phyloP scores from a whole-genome alignment of 1,284 basidiomycete species.

The Inonotus obliquus region DNA sequence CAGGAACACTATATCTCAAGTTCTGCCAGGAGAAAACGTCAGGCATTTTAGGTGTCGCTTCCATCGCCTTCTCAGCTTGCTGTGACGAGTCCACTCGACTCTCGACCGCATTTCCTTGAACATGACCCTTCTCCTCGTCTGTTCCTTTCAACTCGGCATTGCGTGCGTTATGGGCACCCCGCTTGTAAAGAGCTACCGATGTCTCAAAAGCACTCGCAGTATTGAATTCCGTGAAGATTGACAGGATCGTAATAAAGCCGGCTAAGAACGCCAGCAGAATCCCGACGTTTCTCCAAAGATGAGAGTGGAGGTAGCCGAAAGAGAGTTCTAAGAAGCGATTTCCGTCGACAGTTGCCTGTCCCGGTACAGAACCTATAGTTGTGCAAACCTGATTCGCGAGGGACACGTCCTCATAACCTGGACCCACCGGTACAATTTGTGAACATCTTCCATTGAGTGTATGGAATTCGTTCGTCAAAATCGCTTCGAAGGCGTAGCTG shows the following conservation, averaged over 20 bases:
- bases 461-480: conserved; percentile 52
- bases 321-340: conserved; percentile 34
- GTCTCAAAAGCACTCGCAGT: conserved; percentile 30
- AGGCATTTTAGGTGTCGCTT: conserved; percentile 26
- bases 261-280: conserved; percentile 50
- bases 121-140: conserved; percentile 29
- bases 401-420: conserved; percentile 39
- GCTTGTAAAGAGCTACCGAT: conserved; percentile 39
- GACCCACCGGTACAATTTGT: conserved; percentile 41
- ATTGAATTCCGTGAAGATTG: conserved; percentile 49
- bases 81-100: not conserved
- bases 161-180: conserved; percentile 19
- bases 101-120: not conserved
- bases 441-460: conserved; percentile 40
- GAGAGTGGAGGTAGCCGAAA: conserved; percentile 43
- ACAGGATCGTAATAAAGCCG: conserved; percentile 41
- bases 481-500: conserved; percentile 43
- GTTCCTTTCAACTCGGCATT: conserved; percentile 12
- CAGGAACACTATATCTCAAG: conserved; percentile 57
- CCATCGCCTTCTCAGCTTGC: conserved; percentile 20
- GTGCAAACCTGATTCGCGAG: conserved; percentile 28
- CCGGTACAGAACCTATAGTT: conserved; percentile 23
- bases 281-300: conserved; percentile 57
- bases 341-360: conserved; percentile 24
- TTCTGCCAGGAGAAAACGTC: conserved; percentile 64